phyloP scores from a whole-genome alignment of 495 filamentous ascomycete species.

The Lasiosphaeria hispida region DNA sequence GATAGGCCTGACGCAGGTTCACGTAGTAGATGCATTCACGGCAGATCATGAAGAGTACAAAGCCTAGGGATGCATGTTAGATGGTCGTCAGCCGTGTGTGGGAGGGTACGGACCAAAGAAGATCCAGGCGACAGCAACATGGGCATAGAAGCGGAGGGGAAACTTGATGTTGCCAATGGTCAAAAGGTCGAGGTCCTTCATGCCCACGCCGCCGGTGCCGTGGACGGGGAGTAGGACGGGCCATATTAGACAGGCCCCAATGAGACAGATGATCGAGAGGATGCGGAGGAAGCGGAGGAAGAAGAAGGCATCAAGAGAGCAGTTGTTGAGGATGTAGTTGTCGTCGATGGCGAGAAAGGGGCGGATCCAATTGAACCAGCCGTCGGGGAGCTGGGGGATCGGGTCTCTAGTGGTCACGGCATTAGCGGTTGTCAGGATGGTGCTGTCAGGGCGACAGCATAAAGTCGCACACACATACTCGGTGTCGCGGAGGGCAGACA shows the following conservation, averaged over 20 bases:
- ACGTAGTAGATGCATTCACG: conserved; percentile 69
- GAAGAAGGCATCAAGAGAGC: conserved; percentile 72
- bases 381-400: conserved; percentile 62
- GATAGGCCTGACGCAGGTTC: conserved; percentile 68
- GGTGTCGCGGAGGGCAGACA: conserved; percentile 25
- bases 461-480: conserved; percentile 24
- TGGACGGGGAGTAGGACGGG: conserved; percentile 79
- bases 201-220: conserved; percentile 61
- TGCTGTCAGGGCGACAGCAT: background rate
- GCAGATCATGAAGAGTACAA: conserved; percentile 63
- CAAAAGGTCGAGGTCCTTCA: conserved; percentile 59
- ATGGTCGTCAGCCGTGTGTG: background rate
- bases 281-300: conserved; percentile 78
- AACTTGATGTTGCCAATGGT: conserved; percentile 65
- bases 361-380: conserved; percentile 63
- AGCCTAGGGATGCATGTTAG: conserved; percentile 36
- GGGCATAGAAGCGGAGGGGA: conserved; percentile 57
- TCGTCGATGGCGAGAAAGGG: conserved; percentile 62
- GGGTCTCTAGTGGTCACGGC: conserved; percentile 52
- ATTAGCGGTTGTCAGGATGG: conserved; percentile 2
- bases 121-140: conserved; percentile 55
- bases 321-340: conserved; percentile 60
- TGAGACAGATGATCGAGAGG: conserved; percentile 65
- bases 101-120: conserved; percentile 59
- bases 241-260: conserved; percentile 69